Percentiles rank a stretch among this genome's conserved stretches.
Conservation (phyloP, 495 filamentous ascomycete genomes). For the Xylaria sp. region DNA sequence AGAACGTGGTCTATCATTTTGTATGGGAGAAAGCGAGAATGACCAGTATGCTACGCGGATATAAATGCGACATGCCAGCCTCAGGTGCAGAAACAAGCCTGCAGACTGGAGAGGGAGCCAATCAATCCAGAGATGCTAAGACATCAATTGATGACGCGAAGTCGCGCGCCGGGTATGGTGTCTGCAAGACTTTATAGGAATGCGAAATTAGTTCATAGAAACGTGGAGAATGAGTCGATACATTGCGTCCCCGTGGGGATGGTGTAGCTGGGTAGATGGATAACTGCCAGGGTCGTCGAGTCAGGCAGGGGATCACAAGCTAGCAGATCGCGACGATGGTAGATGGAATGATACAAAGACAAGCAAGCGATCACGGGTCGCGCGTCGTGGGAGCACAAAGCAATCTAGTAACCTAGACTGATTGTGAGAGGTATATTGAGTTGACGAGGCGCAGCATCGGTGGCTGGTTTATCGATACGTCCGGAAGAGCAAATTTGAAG, state of each 20-base stretch:
- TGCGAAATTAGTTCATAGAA: background rate
- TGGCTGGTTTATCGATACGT: background rate
- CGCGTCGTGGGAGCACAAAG: slow-evolving; percentile 12
- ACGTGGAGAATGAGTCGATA: background rate
- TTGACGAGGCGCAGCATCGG: background rate
- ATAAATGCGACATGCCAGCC: slow-evolving; percentile 16
- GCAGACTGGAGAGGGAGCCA: background rate
- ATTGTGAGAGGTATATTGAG: slow-evolving; percentile 1
- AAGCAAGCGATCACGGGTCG: background rate
- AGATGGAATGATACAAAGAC: slow-evolving; percentile 5
- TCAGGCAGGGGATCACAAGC: slow-evolving; percentile 20
- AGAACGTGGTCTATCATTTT: slow-evolving; percentile 82
- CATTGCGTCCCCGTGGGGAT: slow-evolving; percentile 2
- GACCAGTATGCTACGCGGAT: slow-evolving; percentile 32
- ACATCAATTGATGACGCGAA: background rate
- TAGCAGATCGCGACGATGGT: background rate
- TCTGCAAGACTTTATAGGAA: background rate
- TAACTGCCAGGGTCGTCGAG: slow-evolving; percentile 3
- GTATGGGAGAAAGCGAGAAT: slow-evolving; percentile 18
- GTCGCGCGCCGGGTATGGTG: background rate
- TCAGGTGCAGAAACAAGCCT: background rate
- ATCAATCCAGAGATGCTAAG: background rate
- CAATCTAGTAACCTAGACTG: background rate
- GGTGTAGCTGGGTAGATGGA: background rate
- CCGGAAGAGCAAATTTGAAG: slow-evolving; percentile 7